Conservation (phyloP, 768 basidiomycete species). For the Naganishia friedmannii region DNA sequence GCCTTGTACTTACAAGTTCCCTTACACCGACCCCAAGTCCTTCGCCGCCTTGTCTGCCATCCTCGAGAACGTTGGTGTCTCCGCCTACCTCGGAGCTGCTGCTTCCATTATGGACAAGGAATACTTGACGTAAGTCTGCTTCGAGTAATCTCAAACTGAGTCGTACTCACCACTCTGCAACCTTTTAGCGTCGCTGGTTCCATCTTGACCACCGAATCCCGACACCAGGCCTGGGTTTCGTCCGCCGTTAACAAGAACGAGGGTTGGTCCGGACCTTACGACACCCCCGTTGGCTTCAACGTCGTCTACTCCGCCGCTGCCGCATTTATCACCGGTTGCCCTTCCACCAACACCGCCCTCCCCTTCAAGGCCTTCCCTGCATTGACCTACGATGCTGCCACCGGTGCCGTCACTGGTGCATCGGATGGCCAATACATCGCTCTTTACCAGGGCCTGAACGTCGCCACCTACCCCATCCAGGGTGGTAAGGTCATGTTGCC, state of each 20-base stretch:
- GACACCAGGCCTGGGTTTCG: slow-evolving; percentile 65
- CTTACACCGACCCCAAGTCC: slow-evolving; percentile 55
- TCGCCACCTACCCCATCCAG: slow-evolving; percentile 54
- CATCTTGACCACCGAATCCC: slow-evolving; percentile 64
- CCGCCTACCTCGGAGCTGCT: slow-evolving; percentile 63
- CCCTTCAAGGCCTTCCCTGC: slow-evolving; percentile 61
- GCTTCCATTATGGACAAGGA: slow-evolving; percentile 56
- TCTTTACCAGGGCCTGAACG: slow-evolving; percentile 58
- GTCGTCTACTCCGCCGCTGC: slow-evolving; percentile 58
- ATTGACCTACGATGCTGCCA: slow-evolving; percentile 47
- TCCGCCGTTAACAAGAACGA: slow-evolving; percentile 57
- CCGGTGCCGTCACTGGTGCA: slow-evolving; percentile 18
- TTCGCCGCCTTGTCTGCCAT: slow-evolving; percentile 60
- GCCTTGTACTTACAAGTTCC: slow-evolving; percentile 65
- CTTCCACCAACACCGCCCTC: slow-evolving; percentile 57
- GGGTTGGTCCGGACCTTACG: slow-evolving; percentile 64
- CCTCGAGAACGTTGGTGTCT: slow-evolving; percentile 61
- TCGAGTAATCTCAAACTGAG: slow-evolving; percentile 4
- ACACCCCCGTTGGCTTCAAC: slow-evolving; percentile 55
- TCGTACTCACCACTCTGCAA: slow-evolving; percentile 54
- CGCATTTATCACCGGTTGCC: slow-evolving; percentile 60
- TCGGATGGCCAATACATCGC: slow-evolving; percentile 56
- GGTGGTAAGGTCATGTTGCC: slow-evolving; percentile 45
- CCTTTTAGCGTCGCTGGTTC: slow-evolving; percentile 55
- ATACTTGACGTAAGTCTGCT: slow-evolving; percentile 41